Evolutionary conservation across 345 rosid genomes (phyloP), one percentile per base, ranked within the genome.

Genomic region (Raphanus sativus): DNA sequence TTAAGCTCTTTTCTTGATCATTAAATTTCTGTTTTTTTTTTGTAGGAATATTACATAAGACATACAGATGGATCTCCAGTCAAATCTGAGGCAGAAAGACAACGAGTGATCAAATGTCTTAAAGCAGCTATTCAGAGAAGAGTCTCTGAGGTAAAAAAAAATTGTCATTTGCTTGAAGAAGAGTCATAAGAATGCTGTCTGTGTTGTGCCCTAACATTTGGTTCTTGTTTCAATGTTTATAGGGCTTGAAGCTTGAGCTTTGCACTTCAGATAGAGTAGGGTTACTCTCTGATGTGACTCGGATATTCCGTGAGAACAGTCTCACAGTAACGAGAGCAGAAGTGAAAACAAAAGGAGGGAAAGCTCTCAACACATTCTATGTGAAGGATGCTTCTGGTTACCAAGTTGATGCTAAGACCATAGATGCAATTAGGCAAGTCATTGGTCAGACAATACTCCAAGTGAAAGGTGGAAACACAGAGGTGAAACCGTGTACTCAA

Each of bases 71-170:
- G 98, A 70, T 90, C 89, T 75, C 95, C 98, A 12, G 89, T 94
- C 29, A 92, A 88, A 65, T 89, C 90, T 0, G 94, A 89, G 59
- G 91, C 91, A 5, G 97, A 94, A 79, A 88, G 87, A 81, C 86
- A 88, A 54, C 76, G 97, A 59, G 86, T 94, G 52, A 88, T 86
- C 69, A 89, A 88, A 67, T 94, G 98, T 76, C 89, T 94, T 11
- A 90, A 90, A 86, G 98, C 98, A 36, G 98, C 98, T 17, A 90
- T 94, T 54, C 86, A 91, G 80, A 88, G 98, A 82, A 86, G 98
- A 82, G 97, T 88, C 45, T 92, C 94, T 54, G 97, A 90, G 92
- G 98, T 90, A 45, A 70, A 30, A n/a, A n/a, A n/a, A n/a, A n/a
- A n/a, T 7, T 48, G 11, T 42, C 3, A 16, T 76, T 24, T 28